These are phyloP conservation scores for Verticillium nonalfalfae DNA, from an alignment of 2,329 filamentous ascomycete genomes.

Conservation along the genomic window DNA sequence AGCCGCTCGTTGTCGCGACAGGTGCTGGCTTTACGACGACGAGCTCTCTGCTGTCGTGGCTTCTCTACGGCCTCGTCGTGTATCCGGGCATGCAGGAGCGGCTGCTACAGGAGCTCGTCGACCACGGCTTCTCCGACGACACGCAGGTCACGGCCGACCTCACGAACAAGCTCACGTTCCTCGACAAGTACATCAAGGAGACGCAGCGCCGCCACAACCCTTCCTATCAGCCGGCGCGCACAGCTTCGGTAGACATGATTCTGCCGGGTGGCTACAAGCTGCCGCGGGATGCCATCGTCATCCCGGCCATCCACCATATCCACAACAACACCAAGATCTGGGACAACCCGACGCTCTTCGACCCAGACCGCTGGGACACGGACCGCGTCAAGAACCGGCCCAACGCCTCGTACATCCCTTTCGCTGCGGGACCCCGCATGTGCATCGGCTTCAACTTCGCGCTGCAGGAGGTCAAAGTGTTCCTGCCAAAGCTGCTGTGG, in stretches of 20 bases:
- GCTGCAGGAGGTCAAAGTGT: conserved; percentile 53
- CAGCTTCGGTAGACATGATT: conserved; percentile 46
- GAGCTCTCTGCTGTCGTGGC: conserved; percentile 51
- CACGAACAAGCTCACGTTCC: conserved; percentile 39
- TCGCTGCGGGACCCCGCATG: conserved; percentile 48
- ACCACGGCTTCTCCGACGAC: conserved; percentile 34
- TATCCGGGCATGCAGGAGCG: conserved; percentile 51
- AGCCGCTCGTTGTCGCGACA: conserved; percentile 41
- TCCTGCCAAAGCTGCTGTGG: conserved; percentile 51
- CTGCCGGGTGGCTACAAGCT: conserved; percentile 54
- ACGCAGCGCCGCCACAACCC: conserved; percentile 54
- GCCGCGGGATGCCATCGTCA: conserved; percentile 43
- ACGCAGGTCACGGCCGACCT: conserved; percentile 40
- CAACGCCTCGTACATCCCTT: conserved; percentile 49
- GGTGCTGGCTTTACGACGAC: conserved; percentile 57
- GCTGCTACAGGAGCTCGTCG: conserved; percentile 51
- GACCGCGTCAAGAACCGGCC: conserved; percentile 45
- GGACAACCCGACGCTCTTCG: conserved; percentile 51
- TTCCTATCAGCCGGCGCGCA: conserved; percentile 54
- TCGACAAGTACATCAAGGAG: conserved; percentile 56
- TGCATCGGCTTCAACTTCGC: conserved; percentile 63
- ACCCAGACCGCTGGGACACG: conserved; percentile 54
- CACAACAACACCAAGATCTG: conserved; percentile 49
- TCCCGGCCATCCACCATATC: conserved; percentile 44
- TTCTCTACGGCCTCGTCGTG: conserved; percentile 43